Evolutionary conservation across 257 asterid species (phyloP).

Genomic region (Coffea eugenioides): DNA sequence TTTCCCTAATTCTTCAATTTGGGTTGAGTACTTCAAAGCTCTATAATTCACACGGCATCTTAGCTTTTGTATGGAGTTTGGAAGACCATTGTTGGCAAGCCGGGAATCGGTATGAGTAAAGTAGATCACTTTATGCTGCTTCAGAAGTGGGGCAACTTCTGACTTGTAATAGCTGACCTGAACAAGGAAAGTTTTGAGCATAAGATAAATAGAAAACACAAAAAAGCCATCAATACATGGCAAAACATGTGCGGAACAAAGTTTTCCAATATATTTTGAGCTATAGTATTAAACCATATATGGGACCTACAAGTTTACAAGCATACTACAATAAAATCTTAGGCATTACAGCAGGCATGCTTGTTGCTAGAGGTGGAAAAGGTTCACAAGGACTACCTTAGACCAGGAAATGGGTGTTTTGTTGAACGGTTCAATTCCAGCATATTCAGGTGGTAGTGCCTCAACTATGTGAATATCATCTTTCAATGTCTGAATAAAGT

Average conservation of each 20-base stretch:
- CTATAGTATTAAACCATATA: background rate
- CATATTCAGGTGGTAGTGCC: conserved; percentile 71
- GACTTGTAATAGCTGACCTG: conserved; percentile 82
- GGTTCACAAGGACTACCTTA: conserved; percentile 49
- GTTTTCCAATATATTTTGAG: background rate
- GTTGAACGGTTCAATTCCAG: conserved; percentile 71
- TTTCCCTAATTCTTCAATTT: conserved; percentile 70
- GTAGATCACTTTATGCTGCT: conserved; percentile 89
- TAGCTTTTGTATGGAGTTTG: conserved; percentile 77
- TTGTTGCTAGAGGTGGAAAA: background rate
- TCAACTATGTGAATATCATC: conserved; percentile 81
- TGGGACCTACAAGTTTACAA: background rate
- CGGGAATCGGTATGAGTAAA: conserved; percentile 95
- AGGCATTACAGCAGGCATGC: background rate
- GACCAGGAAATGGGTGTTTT: conserved; percentile 99
- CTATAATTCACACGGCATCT: conserved; percentile 90
- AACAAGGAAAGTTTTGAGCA: conserved; percentile 2
- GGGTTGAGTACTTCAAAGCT: conserved; percentile 78
- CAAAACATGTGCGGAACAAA: background rate
- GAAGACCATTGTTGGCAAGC: conserved; percentile 85
- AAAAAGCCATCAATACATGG: conserved; percentile 10
- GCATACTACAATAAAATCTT: background rate
- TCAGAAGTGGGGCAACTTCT: conserved; percentile 80
- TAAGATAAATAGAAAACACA: conserved; percentile 1
- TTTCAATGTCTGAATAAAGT: conserved; percentile 76